Percentiles rank a stretch among this genome's conserved stretches.
Conservation (phyloP, 495 filamentous ascomycete species). For the Neurospora sp. region DNA sequence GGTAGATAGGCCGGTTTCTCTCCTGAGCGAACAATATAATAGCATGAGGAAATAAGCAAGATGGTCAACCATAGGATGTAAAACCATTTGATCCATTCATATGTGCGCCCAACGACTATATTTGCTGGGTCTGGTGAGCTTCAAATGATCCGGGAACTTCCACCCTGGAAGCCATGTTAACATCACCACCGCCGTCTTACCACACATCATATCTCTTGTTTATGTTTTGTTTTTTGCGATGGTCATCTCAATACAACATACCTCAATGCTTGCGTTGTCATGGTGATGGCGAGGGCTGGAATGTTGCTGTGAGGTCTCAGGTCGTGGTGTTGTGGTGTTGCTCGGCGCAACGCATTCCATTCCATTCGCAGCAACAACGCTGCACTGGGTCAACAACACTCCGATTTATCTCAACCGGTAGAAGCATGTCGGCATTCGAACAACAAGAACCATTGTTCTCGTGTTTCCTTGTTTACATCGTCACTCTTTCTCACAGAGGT, state of each 20-base stretch:
- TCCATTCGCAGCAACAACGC: neutral
- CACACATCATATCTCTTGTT: constrained; percentile 3
- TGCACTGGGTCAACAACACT: neutral
- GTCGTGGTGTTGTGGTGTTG: constrained; percentile 1
- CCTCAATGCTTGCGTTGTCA: neutral
- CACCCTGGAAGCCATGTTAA: neutral
- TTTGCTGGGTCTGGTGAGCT: neutral
- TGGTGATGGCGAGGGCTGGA: neutral
- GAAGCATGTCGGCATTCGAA: neutral
- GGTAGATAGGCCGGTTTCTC: neutral
- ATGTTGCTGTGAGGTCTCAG: neutral
- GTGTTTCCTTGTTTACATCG: neutral
- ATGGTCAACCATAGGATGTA: neutral
- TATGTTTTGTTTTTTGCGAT: neutral
- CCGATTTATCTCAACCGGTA: neutral
- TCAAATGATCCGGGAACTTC: neutral
- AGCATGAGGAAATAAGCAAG: neutral
- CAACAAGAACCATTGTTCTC: neutral
- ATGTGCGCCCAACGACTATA: neutral
- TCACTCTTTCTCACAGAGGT: neutral
- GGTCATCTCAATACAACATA: neutral
- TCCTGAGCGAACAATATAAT: neutral
- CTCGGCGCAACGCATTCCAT: constrained; percentile 12
- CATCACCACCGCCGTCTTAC: neutral
- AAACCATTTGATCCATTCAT: neutral